These are phyloP conservation scores for Dissophora globulifera DNA, from an alignment of 192 early-diverging fungal genomes.

Conservation along the genomic window DNA sequence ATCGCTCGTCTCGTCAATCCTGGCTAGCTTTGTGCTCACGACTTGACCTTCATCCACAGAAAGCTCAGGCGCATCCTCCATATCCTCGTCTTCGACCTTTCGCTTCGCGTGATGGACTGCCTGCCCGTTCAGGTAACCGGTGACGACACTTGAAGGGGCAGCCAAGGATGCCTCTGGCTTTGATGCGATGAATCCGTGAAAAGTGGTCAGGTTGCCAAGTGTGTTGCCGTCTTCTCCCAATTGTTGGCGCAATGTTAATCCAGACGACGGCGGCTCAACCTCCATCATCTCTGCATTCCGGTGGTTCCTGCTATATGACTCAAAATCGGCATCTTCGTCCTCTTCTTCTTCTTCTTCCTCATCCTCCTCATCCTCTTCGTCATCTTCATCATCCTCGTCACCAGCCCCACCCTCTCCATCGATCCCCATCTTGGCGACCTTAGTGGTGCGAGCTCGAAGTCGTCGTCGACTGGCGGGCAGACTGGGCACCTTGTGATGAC, in stretches of 20 bases:
- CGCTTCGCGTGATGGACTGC: slow-evolving; percentile 32
- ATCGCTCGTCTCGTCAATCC: slow-evolving; percentile 41
- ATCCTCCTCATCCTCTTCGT: slow-evolving; percentile 38
- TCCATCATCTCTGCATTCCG: slow-evolving; percentile 43
- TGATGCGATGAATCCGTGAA: slow-evolving; percentile 40
- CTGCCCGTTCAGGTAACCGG: background rate
- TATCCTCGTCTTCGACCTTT: slow-evolving; percentile 49
- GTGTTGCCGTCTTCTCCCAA: slow-evolving; percentile 9
- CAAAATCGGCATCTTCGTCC: slow-evolving; percentile 26
- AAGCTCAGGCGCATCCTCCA: slow-evolving; percentile 40
- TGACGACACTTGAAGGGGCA: background rate
- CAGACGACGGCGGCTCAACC: slow-evolving; percentile 13
- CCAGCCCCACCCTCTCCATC: slow-evolving; percentile 21
- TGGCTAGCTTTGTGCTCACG: slow-evolving; percentile 48
- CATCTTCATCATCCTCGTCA: slow-evolving; percentile 36
- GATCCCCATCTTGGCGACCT: slow-evolving; percentile 52
- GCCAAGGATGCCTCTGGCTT: slow-evolving; percentile 35
- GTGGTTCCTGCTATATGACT: slow-evolving; percentile 17
- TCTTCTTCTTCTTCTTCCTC: slow-evolving; percentile 41
- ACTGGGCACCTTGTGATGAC: slow-evolving; percentile 34
- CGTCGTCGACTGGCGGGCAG: slow-evolving; percentile 40
- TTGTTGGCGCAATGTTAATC: background rate
- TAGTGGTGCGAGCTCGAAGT: slow-evolving; percentile 43
- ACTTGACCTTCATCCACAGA: slow-evolving; percentile 51
- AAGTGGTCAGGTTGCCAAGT: slow-evolving; percentile 1